Evolutionary conservation across 208 protist species (phyloP).

Genomic region (Acanthamoeba rhysodes): DNA sequence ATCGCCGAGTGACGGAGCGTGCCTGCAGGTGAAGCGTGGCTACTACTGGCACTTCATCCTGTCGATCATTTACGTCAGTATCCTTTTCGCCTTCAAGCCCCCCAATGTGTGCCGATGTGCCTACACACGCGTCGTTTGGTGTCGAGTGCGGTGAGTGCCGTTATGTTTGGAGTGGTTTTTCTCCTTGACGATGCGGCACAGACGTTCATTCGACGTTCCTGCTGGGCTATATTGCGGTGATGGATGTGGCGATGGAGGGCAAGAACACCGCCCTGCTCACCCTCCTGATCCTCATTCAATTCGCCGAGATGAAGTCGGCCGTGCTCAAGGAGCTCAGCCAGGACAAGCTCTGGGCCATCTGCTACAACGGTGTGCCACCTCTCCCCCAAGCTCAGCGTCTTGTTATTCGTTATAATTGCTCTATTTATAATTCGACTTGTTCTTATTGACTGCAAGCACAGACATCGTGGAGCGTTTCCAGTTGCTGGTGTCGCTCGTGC

Average conservation of each 20-base stretch:
- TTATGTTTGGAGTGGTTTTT: no score
- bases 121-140: background rate
- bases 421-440: no score
- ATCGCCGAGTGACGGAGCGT: no score
- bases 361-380: background rate
- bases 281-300: slow-evolving; percentile 46
- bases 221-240: background rate
- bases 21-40: slow-evolving; percentile 12
- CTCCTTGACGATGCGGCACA: background rate
- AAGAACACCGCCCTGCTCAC: slow-evolving; percentile 37
- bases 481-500: slow-evolving; percentile 17
- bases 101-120: background rate
- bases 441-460: background rate
- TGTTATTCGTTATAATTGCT: no score
- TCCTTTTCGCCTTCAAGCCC: slow-evolving; percentile 20
- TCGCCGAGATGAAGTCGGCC: slow-evolving; percentile 57
- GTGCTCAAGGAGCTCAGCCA: slow-evolving; percentile 37
- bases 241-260: slow-evolving; percentile 51
- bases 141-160: background rate
- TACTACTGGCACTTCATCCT: slow-evolving; percentile 49
- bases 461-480: slow-evolving; percentile 45
- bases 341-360: slow-evolving; percentile 45
- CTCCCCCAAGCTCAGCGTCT: no score
- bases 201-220: background rate
- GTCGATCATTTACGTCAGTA: slow-evolving; percentile 46